Conservation (phyloP, 2,329 filamentous ascomycete genomes). For the Monascus ruber region DNA sequence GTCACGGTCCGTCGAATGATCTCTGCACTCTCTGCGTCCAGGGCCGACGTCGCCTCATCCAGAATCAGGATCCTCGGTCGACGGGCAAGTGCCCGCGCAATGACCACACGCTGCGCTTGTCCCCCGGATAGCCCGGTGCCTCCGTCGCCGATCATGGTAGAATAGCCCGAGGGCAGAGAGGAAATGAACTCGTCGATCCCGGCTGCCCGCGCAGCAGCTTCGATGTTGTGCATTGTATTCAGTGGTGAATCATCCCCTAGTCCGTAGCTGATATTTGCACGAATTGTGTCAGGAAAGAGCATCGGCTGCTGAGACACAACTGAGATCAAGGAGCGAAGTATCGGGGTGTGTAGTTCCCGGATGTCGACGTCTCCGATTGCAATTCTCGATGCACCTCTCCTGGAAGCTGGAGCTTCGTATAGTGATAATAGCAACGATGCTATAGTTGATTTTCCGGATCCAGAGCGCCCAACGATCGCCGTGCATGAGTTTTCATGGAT, state of each 20-base stretch:
- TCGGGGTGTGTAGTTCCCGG: constrained; percentile 45
- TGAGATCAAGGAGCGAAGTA: constrained; percentile 50
- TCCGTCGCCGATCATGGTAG: constrained; percentile 65
- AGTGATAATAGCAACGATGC: constrained; percentile 63
- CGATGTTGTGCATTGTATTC: constrained; percentile 36
- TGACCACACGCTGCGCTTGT: constrained; percentile 69
- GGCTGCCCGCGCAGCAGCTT: constrained; percentile 45
- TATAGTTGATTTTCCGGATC: constrained; percentile 85
- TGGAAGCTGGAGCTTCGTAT: constrained; percentile 38
- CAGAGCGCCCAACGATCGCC: constrained; percentile 72
- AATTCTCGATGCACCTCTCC: constrained; percentile 34
- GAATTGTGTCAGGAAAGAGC: constrained; percentile 40
- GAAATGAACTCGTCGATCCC: constrained; percentile 65
- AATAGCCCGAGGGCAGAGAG: constrained; percentile 59
- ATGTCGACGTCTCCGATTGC: constrained; percentile 43
- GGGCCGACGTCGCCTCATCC: constrained; percentile 75
- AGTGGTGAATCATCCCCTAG: constrained; percentile 45
- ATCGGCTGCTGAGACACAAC: constrained; percentile 54
- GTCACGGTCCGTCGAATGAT: constrained; percentile 53
- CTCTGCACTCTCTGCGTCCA: constrained; percentile 59
- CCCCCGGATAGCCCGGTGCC: constrained; percentile 66
- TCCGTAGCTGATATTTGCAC: constrained; percentile 61
- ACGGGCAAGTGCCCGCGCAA: constrained; percentile 66
- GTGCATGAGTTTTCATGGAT: constrained; percentile 55
- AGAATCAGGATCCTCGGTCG: constrained; percentile 63